Evolutionary conservation across 108 stramenopile species (phyloP), one percentile per base, ranked within the genome.

Genomic region (Discostella stelligeroides): DNA sequence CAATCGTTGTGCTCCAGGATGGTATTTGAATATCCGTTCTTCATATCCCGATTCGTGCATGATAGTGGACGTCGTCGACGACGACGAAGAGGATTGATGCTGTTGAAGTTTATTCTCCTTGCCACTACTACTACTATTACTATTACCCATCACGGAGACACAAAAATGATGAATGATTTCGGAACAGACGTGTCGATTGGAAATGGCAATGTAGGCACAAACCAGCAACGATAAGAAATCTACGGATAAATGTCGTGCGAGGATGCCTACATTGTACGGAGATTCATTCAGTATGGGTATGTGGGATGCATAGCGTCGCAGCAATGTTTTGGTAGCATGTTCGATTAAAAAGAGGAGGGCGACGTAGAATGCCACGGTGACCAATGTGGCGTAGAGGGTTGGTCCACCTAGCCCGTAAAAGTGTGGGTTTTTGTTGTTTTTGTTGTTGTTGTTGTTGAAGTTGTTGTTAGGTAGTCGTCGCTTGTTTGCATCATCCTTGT

Each of bases 161-260:
- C 21, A 49, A 11, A 41, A 24, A 25, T 56, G 58, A 21, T 29
- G 48, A 17, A 85, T 71, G 17, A 81, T 61, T 30, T 90, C 66
- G 29, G 56, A 61, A 41, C 70, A 68, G 10, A 70, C 68, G 40
- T 80, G 61, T 40, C 87, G 62, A 38, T 78, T 63, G 11, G 67
- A 63, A 42, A 79, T 73, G 8, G 88, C 91, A 27, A 91, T 34
- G 63, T 62, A 72, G 49, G 85, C 81, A 50, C 79, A 82, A 1
- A 83, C 62, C 29, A 80, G 59, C 39, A 84, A 83, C 55, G 75
- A 50, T 20, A 85, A 34, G 14, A 85, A 68, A 68, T 95, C 94
- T 9, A 86, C 83, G 4, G 86, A 89, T 5, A 95, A 27, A 53
- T 95, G 94, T 20, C 94, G 75, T 0, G 94, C 86, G n/a, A 95